Evolutionary conservation across 2,329 filamentous ascomycete genomes (phyloP), one percentile per base, ranked within the genome.

Genomic region (Zarea fungicola): DNA sequence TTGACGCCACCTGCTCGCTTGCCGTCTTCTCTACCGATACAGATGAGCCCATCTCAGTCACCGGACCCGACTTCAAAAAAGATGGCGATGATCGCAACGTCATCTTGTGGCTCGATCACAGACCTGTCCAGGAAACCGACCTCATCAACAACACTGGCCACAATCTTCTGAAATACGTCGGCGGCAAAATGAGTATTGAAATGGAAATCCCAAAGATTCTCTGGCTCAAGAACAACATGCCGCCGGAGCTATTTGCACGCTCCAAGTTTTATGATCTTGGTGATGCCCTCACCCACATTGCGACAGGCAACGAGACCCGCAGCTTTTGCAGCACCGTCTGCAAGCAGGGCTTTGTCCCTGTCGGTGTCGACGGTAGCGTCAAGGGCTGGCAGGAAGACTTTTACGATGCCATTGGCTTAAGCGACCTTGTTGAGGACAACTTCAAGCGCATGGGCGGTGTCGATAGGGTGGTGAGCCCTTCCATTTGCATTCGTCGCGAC

Each of bases 311-410:
- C 57, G 91, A 97, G 70, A 91, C 85, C 25, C 77, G 93, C 58
- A 96, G 90, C 72, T 97, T 89, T 70, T 97, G 93, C 71, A 96
- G 89, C 64, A 87, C 91, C 8, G 91, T 96, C 35, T 97, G 93
- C 70, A 99, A 97, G 75, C 93, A 99, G 68, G 93, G 92, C 2
- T 97, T 84, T 63, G 88, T 99, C 2, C 93, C 93, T 1, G 88
- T 96, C n/a, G 93, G 93, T 43, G 90, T 97, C 6, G 93, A 99
- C 58, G 91, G 91, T 41, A 96, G 90, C 66, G 89, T 95, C 50
- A 97, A 96, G 73, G 93, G 93, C 28, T 99, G 93, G 93, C 92
- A 97, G 66, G 87, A 92, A 58, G 92, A 97, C 62, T 99, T 99
- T 63, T 82, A 95, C 55, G 79, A 81, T 25, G 79, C 84, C 8